phyloP scores from a whole-genome alignment of 108 stramenopile species.

The Cyclostephanos invisitatus region DNA sequence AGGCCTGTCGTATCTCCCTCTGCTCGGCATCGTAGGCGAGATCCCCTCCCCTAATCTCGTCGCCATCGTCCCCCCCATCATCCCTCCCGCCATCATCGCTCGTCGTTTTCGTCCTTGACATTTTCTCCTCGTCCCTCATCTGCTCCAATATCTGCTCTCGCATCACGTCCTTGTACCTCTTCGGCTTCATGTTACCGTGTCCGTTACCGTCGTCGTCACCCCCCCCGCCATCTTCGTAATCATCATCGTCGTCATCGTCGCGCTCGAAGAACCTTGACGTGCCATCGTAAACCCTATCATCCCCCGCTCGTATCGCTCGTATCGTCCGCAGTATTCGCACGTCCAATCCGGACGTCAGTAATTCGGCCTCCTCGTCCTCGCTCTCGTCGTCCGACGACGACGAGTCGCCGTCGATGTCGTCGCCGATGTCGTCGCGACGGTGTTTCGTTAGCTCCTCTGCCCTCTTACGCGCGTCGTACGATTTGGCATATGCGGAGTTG shows the following conservation, averaged over 20 bases:
- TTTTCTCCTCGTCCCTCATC: constrained; percentile 58
- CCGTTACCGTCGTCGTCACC: constrained; percentile 19
- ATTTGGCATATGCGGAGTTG: constrained; percentile 71
- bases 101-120: constrained; percentile 29
- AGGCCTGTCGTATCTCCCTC: constrained; percentile 77
- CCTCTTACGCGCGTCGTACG: constrained; percentile 74
- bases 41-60: constrained; percentile 8
- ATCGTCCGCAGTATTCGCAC: constrained; percentile 78
- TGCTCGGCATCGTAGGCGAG: constrained; percentile 95
- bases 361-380: constrained; percentile 78
- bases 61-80: constrained; percentile 15
- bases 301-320: constrained; percentile 74
- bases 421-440: constrained; percentile 38
- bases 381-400: constrained; percentile 38
- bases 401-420: constrained; percentile 55
- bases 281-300: constrained; percentile 75
- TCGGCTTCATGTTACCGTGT: constrained; percentile 43
- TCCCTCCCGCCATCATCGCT: constrained; percentile 7
- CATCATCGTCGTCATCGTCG: constrained; percentile 41
- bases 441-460: constrained; percentile 64
- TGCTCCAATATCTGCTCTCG: constrained; percentile 94
- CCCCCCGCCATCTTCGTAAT: constrained; percentile 20
- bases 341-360: constrained; percentile 73
- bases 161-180: constrained; percentile 93
- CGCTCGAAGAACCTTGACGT: constrained; percentile 62